A percentile compares a stretch with the other conserved stretches of the same genome.
phyloP scores from a whole-genome alignment of 2,329 filamentous ascomycete genomes.

The Aureobasidium sp. region DNA sequence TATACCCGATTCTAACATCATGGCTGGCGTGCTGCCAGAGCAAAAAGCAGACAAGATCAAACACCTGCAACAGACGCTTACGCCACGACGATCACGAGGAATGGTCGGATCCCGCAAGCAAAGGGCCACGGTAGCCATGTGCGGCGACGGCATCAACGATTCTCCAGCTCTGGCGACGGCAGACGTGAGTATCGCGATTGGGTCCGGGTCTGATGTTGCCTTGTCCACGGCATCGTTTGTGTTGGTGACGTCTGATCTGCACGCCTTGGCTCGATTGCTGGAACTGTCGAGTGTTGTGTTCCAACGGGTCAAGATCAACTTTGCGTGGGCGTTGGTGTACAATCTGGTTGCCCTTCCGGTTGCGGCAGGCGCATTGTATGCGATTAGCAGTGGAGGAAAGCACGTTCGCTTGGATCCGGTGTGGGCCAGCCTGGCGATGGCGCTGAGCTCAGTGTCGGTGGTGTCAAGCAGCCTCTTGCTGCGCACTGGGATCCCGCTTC shows the following conservation, averaged over 20 bases:
- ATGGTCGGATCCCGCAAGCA: slow-evolving; percentile 14
- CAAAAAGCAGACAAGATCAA: slow-evolving; percentile 70
- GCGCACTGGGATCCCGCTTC: slow-evolving; percentile 42
- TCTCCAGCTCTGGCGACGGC: slow-evolving; percentile 72
- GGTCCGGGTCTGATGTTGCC: slow-evolving; percentile 74
- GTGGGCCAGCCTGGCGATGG: slow-evolving; percentile 91
- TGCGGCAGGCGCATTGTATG: slow-evolving; percentile 72
- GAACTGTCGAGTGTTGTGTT: slow-evolving; percentile 67
- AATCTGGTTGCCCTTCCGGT: slow-evolving; percentile 72
- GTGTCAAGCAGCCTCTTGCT: slow-evolving; percentile 73
- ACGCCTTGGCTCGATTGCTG: slow-evolving; percentile 64
- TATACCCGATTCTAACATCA: slow-evolving; percentile 66
- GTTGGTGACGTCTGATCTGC: slow-evolving; percentile 63
- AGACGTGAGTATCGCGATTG: slow-evolving; percentile 77
- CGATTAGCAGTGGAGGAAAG: slow-evolving; percentile 39
- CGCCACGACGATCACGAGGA: slow-evolving; percentile 4
- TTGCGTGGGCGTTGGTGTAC: slow-evolving; percentile 76
- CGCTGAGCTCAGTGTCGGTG: slow-evolving; percentile 82
- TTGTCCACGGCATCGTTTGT: slow-evolving; percentile 78
- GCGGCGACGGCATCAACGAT: slow-evolving; percentile 83
- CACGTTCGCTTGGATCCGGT: slow-evolving; percentile 66
- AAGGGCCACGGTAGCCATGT: slow-evolving; percentile 66
- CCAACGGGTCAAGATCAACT: slow-evolving; percentile 73
- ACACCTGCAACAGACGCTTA: slow-evolving; percentile 32
- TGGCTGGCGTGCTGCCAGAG: slow-evolving; percentile 78